Conservation (phyloP, 306 rosid genomes). For the Lithocarpus polystachyus region DNA sequence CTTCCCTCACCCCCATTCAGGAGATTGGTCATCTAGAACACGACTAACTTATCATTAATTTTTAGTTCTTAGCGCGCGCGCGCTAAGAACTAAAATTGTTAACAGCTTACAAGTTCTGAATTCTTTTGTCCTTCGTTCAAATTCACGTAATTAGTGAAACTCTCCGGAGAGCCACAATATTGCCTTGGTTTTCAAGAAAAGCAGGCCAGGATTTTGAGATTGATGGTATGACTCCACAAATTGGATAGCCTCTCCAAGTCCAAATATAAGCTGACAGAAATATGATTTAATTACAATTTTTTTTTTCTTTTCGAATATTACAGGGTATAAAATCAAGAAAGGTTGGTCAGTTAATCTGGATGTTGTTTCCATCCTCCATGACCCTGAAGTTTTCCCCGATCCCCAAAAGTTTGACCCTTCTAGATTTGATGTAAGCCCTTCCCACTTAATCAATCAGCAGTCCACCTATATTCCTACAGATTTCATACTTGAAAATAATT, state of each 20-base stretch:
- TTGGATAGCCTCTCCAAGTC: background rate
- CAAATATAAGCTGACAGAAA: background rate
- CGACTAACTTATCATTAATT: too few species aligned
- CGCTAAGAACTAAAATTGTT: too few species aligned
- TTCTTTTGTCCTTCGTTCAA: background rate
- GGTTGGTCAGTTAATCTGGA: slow-evolving; percentile 83
- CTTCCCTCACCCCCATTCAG: too few species aligned
- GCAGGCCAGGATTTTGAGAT: slow-evolving; percentile 82
- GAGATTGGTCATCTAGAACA: too few species aligned
- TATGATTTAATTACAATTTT: background rate
- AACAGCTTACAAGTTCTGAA: background rate
- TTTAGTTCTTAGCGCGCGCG: too few species aligned
- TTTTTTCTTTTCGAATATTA: background rate
- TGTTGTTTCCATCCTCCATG: slow-evolving; percentile 87
- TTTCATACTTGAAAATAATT: background rate
- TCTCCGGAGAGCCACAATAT: slow-evolving; percentile 72
- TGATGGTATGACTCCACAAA: slow-evolving; percentile 45
- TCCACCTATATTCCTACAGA: background rate
- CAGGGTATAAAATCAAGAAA: slow-evolving; percentile 73
- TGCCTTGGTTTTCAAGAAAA: slow-evolving; percentile 88
- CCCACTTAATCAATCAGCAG: background rate
- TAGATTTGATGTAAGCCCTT: slow-evolving; percentile 68
- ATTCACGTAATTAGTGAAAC: slow-evolving; percentile 76
- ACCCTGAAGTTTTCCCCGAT: slow-evolving; percentile 52
- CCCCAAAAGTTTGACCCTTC: slow-evolving; percentile 74